Conservation (phyloP, 2,329 filamentous ascomycete species). For the Helotiales sp. region DNA sequence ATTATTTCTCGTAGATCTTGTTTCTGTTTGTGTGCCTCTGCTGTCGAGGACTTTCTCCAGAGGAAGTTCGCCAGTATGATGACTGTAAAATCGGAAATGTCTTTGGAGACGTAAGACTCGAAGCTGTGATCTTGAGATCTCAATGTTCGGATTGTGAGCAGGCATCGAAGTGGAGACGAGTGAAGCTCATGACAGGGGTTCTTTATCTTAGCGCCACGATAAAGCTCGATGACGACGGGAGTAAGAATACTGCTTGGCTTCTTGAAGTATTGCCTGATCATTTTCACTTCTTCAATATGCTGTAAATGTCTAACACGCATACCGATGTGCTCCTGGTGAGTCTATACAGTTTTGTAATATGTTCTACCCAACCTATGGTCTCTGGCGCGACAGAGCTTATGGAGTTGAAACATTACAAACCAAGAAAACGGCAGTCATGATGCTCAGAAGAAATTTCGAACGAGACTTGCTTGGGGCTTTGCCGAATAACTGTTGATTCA, state of each 20-base stretch:
- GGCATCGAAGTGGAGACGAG: not conserved
- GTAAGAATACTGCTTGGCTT: not conserved
- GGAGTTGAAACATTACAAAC: no score
- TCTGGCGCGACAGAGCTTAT: not conserved
- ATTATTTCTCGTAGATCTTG: conserved; percentile 26
- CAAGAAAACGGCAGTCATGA: no score
- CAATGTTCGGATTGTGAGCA: not conserved
- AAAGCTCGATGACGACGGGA: conserved; percentile 12
- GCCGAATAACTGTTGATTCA: no score
- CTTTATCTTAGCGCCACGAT: conserved; percentile 19
- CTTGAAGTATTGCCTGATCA: no score
- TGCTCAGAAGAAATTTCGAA: not conserved
- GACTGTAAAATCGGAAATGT: not conserved
- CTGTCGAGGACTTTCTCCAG: conserved; percentile 32
- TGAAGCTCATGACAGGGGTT: conserved; percentile 14
- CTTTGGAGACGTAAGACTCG: not conserved
- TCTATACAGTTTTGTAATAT: not conserved
- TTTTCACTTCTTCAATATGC: conserved; percentile 17
- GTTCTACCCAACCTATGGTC: no score
- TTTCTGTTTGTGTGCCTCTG: conserved; percentile 22
- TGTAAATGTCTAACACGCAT: conserved; percentile 48
- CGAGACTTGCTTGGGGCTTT: no score
- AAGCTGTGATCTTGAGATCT: not conserved
- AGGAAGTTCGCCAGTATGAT: conserved; percentile 34
- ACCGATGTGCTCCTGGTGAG: conserved; percentile 56